A percentile compares a stretch with the other conserved stretches of the same genome.
These are phyloP conservation scores for Lipomyces sp. DNA, from an alignment of 805 yeast species.

Conservation along the genomic window DNA sequence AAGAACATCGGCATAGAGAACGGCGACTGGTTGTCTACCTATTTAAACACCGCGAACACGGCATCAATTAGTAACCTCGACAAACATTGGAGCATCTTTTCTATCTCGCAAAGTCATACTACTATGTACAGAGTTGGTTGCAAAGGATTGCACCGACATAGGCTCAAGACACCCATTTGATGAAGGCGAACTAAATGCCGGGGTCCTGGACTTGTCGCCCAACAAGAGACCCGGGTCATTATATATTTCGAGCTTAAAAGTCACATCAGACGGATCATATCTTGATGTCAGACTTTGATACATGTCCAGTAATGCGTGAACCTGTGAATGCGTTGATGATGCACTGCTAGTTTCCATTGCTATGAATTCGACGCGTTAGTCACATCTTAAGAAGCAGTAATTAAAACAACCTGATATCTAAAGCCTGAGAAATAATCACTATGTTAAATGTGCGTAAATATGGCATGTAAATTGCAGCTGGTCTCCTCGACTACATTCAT, in stretches of 20 bases:
- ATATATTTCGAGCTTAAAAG: neutral
- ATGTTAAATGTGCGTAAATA: no score
- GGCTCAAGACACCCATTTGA: neutral
- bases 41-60: neutral
- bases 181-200: neutral
- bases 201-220: neutral
- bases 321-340: neutral
- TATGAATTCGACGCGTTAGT: neutral
- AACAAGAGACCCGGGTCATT: neutral
- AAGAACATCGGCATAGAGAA: neutral
- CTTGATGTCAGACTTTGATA: neutral
- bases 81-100: neutral
- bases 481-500: neutral
- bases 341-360: neutral
- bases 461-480: neutral
- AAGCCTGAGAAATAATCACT: neutral
- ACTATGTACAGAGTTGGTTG: neutral
- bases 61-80: neutral
- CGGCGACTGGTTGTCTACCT: neutral
- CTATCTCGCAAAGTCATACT: constrained; percentile 1
- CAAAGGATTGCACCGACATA: neutral
- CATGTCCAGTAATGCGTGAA: neutral
- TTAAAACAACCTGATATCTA: neutral
- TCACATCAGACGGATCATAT: neutral
- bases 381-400: neutral